These are phyloP conservation scores for Selaginella moellendorffii DNA, from an alignment of 75 land plant genomes.

Conservation along the genomic window DNA sequence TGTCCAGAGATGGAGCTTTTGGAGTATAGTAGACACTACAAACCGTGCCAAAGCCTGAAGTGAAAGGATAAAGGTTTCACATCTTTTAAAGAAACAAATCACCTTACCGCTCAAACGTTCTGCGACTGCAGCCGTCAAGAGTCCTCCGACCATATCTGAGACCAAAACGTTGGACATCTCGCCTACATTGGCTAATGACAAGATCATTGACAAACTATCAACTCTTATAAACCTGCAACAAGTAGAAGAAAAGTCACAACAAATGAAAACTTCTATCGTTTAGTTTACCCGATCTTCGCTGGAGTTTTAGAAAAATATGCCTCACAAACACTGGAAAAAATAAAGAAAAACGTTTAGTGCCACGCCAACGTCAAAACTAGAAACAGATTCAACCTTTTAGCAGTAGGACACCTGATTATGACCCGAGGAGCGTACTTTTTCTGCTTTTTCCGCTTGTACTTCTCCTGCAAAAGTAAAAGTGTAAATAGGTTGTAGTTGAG, in stretches of 20 bases:
- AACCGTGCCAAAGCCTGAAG: constrained; percentile 54
- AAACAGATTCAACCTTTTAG: constrained; percentile 70
- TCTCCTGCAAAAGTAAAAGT: constrained; percentile 46
- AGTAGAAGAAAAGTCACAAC: too few species aligned
- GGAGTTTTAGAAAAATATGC: constrained; percentile 82
- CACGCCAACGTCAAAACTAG: too few species aligned
- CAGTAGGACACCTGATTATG: constrained; percentile 66
- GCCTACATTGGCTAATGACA: constrained; percentile 71
- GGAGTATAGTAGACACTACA: constrained; percentile 50
- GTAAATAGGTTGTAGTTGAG: too few species aligned
- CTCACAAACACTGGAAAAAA: constrained; percentile 72
- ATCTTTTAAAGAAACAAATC: neutral
- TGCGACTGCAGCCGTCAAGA: constrained; percentile 85
- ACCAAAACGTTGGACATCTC: constrained; percentile 75
- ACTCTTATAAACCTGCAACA: constrained; percentile 66
- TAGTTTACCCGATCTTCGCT: constrained; percentile 64
- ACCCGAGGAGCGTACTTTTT: constrained; percentile 92
- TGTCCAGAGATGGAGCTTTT: constrained; percentile 51
- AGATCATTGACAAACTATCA: constrained; percentile 63
- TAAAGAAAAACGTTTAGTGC: neutral
- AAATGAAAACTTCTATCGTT: too few species aligned
- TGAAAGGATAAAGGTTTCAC: too few species aligned
- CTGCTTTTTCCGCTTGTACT: constrained; percentile 72
- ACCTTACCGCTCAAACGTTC: constrained; percentile 73
- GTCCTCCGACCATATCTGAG: constrained; percentile 75